A percentile compares a stretch with the other conserved stretches of the same genome.
Evolutionary conservation across 129 eudicot species (phyloP).

Genomic region (Tagetes patula): DNA sequence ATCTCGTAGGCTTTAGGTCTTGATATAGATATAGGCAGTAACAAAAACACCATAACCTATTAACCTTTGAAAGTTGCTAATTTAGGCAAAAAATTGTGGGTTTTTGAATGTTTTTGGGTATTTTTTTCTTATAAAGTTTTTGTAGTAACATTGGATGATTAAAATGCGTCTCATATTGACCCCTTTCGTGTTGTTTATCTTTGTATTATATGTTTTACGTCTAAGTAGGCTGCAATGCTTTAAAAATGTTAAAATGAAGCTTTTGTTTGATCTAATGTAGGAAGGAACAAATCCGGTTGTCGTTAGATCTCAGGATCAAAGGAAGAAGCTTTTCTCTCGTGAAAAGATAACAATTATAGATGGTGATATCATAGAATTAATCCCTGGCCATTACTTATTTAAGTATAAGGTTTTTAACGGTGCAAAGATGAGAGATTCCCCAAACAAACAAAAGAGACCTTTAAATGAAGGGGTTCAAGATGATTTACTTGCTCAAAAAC

Average conservation of each 20-base stretch:
- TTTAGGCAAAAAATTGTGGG: slow-evolving; percentile 1
- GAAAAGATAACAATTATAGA: slow-evolving; percentile 47
- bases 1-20: neutral
- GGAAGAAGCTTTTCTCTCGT: slow-evolving; percentile 66
- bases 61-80: neutral
- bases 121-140: neutral
- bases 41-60: neutral
- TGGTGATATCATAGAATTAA: slow-evolving; percentile 83
- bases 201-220: neutral
- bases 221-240: neutral
- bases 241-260: neutral
- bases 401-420: slow-evolving; percentile 42
- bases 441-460: slow-evolving; percentile 44
- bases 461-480: slow-evolving; percentile 33
- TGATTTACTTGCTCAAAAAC: slow-evolving; percentile 38
- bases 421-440: slow-evolving; percentile 23
- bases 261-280: slow-evolving; percentile 40
- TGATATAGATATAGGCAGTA: slow-evolving; percentile 7
- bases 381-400: slow-evolving; percentile 80
- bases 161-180: slow-evolving; percentile 2
- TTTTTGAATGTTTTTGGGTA: neutral
- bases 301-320: slow-evolving; percentile 51
- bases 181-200: neutral
- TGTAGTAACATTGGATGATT: neutral
- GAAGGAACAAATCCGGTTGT: slow-evolving; percentile 92